Base-by-base conservation (phyloP, 192 early-diverging fungal genomes). In the Gamsiella multidivaricata region DNA sequence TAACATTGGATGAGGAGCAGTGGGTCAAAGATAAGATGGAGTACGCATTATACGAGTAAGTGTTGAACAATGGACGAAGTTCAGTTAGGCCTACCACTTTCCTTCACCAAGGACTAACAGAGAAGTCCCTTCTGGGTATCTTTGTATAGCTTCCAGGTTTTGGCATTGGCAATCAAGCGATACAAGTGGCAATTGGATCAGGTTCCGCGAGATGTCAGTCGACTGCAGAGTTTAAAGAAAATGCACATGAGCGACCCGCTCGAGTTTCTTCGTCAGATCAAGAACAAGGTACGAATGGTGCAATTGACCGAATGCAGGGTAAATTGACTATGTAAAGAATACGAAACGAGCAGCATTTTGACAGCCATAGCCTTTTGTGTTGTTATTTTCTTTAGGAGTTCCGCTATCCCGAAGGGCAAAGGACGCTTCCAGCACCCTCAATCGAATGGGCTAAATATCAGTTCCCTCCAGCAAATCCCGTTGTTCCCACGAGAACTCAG, bases 221-320 rank as follows among this genome's bases (percentile, higher is more conserved):
- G 62, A 12, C 46, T 86, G n/a, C 63, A 73, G 37, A 57, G 50
- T 14, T 42, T 86, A 14, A 86, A 86, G 51, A 59, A 82, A 42
- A 74, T 73, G 34, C 81, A 83, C 22, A 47, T 84, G 20, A 45
- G 63, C 1, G 83, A 84, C 28, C 85, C 85, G 11, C 69, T 81
- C 49, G 72, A 78, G 18, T 86, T 84, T 65, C 53, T 86, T 36
- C 31, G 52, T 18, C 61, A 80, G 54, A 15, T 84, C 17, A 80
- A 80, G 57, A 58, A 23, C 32, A 84, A 80, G 76, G 83, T 81
- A 80, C n/a, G n/a, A n/a, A n/a, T n/a, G n/a, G n/a, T n/a, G n/a
- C n/a, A n/a, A n/a, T n/a, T n/a, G n/a, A n/a, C n/a, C n/a, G n/a
- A n/a, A n/a, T n/a, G n/a, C n/a, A n/a, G n/a, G n/a, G n/a, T n/a